These are phyloP conservation scores for Thyridium curvatum DNA, from an alignment of 2,329 filamentous ascomycete genomes.

Conservation along the genomic window DNA sequence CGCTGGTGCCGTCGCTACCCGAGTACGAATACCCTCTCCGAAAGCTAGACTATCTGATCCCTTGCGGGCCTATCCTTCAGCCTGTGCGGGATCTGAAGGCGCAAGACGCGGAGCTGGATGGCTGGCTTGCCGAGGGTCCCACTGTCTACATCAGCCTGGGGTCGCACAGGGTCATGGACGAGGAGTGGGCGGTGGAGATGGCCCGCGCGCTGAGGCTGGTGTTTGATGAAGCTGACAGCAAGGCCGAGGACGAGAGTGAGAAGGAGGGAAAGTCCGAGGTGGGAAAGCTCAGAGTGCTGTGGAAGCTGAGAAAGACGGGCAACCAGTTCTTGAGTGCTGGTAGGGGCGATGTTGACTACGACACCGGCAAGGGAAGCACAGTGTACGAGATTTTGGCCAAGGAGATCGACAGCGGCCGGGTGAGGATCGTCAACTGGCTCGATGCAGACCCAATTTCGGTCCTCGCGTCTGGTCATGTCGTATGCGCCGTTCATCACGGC, in stretches of 20 bases:
- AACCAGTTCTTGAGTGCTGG: too few species aligned
- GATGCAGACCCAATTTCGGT: slow-evolving; percentile 22
- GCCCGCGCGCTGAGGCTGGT: slow-evolving; percentile 12
- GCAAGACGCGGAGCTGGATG: slow-evolving; percentile 16
- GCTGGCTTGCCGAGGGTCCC: slow-evolving; percentile 12
- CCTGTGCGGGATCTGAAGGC: slow-evolving; percentile 18
- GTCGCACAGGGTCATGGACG: slow-evolving; percentile 11
- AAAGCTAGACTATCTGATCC: slow-evolving; percentile 30
- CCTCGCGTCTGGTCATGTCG: slow-evolving; percentile 25
- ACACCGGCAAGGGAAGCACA: too few species aligned
- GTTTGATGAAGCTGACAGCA: slow-evolving; percentile 4
- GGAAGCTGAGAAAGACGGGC: slow-evolving; percentile 18
- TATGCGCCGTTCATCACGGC: slow-evolving; percentile 30
- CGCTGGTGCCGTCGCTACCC: slow-evolving; percentile 12
- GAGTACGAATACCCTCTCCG: slow-evolving; percentile 22
- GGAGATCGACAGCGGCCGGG: slow-evolving; percentile 12
- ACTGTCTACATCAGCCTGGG: slow-evolving; percentile 20
- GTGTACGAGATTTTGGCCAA: slow-evolving; percentile 10
- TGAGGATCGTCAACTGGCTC: slow-evolving; percentile 21
- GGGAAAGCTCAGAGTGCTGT: slow-evolving; percentile 24
- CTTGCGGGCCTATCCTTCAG: slow-evolving; percentile 40
- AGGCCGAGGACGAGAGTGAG: too few species aligned
- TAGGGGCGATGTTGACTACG: background rate
- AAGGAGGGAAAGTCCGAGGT: slow-evolving; percentile 3
- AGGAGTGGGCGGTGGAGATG: slow-evolving; percentile 19